phyloP scores from a whole-genome alignment of 2,329 filamentous ascomycete genomes.

The Neocatenulostroma microsporum region DNA sequence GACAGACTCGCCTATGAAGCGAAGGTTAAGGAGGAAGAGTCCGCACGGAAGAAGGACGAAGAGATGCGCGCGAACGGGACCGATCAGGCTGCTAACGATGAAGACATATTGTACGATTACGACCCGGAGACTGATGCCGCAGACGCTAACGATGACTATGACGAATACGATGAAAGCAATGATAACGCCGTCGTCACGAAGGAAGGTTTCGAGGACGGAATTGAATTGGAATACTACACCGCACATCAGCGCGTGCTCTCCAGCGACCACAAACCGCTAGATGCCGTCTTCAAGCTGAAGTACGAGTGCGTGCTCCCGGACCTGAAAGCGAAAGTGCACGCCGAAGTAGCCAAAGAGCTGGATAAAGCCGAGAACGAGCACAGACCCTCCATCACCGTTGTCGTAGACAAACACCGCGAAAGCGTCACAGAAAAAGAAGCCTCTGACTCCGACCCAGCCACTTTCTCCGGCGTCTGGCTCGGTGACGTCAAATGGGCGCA shows the following conservation, averaged over 20 bases:
- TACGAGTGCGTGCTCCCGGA: conserved; percentile 83
- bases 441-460: conserved; percentile 33
- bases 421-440: conserved; percentile 33
- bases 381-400: conserved; percentile 60
- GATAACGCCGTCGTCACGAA: conserved; percentile 49
- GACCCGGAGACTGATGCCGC: conserved; percentile 69
- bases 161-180: conserved; percentile 39
- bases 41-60: conserved; percentile 64
- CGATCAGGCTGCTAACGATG: conserved; percentile 64
- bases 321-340: conserved; percentile 72
- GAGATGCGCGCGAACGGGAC: conserved; percentile 78
- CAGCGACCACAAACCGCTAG: conserved; percentile 90
- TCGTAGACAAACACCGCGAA: conserved; percentile 55
- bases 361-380: conserved; percentile 90
- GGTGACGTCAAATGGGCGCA: conserved; percentile 65
- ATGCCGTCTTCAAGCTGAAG: conserved; percentile 71
- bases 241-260: conserved; percentile 85
- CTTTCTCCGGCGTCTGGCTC: conserved; percentile 62
- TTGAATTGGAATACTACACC: conserved; percentile 61
- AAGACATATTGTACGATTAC: conserved; percentile 82
- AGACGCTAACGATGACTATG: conserved; percentile 50
- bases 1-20: conserved; percentile 61
- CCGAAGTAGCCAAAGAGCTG: conserved; percentile 78
- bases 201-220: conserved; percentile 50
- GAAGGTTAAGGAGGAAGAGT: conserved; percentile 55